Evolutionary conservation across 1,284 basidiomycete genomes (phyloP), one percentile per base, ranked within the genome.

Genomic region (Ganoderma meredithae): DNA sequence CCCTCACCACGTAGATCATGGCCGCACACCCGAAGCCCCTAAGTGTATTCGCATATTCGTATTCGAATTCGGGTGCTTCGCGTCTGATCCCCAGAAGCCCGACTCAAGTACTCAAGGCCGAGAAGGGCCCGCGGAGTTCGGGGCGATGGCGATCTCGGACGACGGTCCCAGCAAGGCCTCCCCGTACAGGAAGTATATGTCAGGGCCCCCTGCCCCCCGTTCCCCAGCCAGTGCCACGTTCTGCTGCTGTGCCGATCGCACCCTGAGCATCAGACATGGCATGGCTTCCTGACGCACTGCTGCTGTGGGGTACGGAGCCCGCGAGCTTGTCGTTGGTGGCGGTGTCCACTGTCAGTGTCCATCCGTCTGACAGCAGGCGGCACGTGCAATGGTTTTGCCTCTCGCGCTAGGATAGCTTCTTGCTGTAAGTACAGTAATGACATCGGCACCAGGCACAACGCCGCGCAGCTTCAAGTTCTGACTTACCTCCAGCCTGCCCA

Each of bases 71-170:
- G 22, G 25, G 47, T 22, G 47, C 47, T 25, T 25, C 36, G 39
- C 44, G 43, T 60, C 56, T 27, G 31, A 60, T 64, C 41, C 12
- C 27, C 3, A 33, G 41, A 39, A 22, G 41, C 9, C 52, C 36
- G 6, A 36, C 7, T 6, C 7, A 36, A 36, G 27, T 31, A 31
- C 27, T 31, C 27, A 31, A 31, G 27, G 27, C 27, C 3, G 27
- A 36, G 36, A 36, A 36, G 36, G 36, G 36, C 36, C 36, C 31
- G 36, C 39, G 15, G 41, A 36, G n/a, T 49, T 41, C 39, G 31
- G 52, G 13, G 17, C 27, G 15, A 55, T 49, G 65, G 65, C 19
- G 60, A 66, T 66, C 61, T 66, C 65, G 65, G 65, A 44, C 25
- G 41, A 60, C 39, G 13, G 39, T 31, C 27, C 27, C 27, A 13